Conservation (phyloP, 768 basidiomycete genomes). For the Lentinula lateritia region DNA sequence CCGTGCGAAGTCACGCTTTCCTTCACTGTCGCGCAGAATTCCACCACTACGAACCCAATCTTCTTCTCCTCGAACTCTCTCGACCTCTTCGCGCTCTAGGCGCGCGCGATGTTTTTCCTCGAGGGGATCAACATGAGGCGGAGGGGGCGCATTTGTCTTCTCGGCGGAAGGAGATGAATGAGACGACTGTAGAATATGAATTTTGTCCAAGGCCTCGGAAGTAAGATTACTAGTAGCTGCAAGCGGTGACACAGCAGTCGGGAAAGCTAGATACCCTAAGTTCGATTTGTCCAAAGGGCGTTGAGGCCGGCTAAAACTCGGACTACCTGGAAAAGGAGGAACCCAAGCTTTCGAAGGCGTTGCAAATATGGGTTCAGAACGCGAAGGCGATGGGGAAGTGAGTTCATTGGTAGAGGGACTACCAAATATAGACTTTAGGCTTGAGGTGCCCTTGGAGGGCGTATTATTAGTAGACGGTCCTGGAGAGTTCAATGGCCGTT, state of each 20-base stretch:
- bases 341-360: background rate
- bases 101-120: background rate
- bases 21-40: constrained; percentile 42
- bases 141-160: background rate
- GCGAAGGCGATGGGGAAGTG: background rate
- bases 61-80: constrained; percentile 33
- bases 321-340: background rate
- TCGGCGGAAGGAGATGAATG: background rate
- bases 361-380: background rate
- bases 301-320: background rate
- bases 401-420: background rate
- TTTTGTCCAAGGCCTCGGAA: background rate
- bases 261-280: constrained; percentile 3
- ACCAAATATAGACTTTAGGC: background rate
- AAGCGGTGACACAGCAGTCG: background rate
- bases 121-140: background rate
- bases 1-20: constrained; percentile 43
- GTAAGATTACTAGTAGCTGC: background rate
- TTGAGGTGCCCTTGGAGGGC: background rate
- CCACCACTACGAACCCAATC: constrained; percentile 60
- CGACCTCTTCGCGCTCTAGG: background rate
- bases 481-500: background rate
- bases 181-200: background rate
- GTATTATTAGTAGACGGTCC: background rate
- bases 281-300: background rate